A percentile compares a stretch with the other conserved stretches of the same genome.
phyloP scores from a whole-genome alignment of 2,329 filamentous ascomycete genomes.

The Shiraia sp. region DNA sequence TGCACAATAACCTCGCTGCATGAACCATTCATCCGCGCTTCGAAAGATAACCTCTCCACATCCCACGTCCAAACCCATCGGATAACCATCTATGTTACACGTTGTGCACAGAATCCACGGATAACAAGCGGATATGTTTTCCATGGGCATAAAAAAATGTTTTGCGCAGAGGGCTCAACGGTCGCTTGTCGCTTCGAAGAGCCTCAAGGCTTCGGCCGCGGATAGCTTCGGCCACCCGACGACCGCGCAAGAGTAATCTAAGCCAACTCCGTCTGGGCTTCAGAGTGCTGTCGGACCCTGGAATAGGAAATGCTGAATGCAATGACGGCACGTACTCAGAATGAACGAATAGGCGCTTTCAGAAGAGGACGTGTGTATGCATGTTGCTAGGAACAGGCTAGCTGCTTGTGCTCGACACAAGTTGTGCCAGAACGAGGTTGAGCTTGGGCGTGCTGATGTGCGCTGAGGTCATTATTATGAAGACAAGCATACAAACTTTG shows the following conservation, averaged over 20 bases:
- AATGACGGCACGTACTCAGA: too few species aligned
- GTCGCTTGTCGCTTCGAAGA: not conserved
- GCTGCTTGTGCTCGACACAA: slow-evolving; percentile 3
- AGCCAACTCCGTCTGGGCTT: slow-evolving; percentile 3
- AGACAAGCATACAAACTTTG: not conserved
- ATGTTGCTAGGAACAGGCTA: slow-evolving; percentile 8
- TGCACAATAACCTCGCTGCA: too few species aligned
- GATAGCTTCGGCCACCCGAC: slow-evolving; percentile 8
- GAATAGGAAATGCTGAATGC: not conserved
- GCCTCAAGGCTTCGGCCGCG: slow-evolving; percentile 15
- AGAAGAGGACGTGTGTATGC: too few species aligned
- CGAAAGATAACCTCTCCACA: too few species aligned
- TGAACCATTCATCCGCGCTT: too few species aligned
- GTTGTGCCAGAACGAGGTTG: slow-evolving; percentile 1
- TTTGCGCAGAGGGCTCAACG: too few species aligned
- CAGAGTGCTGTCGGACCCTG: not conserved
- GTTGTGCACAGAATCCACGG: too few species aligned
- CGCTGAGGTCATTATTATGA: slow-evolving; percentile 10
- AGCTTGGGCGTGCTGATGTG: slow-evolving; percentile 4
- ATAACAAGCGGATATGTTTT: not conserved
- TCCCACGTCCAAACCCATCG: too few species aligned
- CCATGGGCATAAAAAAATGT: not conserved
- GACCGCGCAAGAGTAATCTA: slow-evolving; percentile 10
- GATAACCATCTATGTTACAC: too few species aligned
- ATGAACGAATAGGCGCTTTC: too few species aligned